Evolutionary conservation across 192 early-diverging fungal genomes (phyloP).

Genomic region (Gamsiella multidivaricata): DNA sequence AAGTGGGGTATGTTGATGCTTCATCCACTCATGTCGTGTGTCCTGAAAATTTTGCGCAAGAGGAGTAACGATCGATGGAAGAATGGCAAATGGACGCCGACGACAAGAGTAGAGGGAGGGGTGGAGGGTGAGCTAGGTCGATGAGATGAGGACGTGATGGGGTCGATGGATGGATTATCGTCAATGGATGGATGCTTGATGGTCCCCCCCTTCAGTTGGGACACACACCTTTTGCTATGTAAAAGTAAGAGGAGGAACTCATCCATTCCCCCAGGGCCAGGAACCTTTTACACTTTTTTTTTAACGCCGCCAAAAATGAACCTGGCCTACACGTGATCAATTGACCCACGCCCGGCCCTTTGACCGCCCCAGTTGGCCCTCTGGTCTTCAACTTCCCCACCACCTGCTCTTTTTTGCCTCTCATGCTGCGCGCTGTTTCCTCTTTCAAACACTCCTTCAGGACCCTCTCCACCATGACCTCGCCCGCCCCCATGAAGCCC

Average conservation of each 20-base stretch:
- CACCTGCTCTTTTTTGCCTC: slow-evolving; percentile 5
- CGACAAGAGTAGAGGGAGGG: not conserved
- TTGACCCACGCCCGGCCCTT: no score
- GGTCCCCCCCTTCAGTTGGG: not conserved
- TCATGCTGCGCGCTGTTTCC: slow-evolving; percentile 33
- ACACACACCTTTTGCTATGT: slow-evolving; percentile 4
- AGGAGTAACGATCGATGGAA: no score
- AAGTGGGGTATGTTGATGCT: not conserved
- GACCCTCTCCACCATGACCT: slow-evolving; percentile 32
- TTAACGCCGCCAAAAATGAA: not conserved
- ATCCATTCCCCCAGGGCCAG: not conserved
- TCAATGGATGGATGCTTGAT: not conserved
- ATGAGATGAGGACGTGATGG: slow-evolving; percentile 4
- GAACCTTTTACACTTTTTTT: not conserved
- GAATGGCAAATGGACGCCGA: not conserved
- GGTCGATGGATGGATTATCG: slow-evolving; percentile 1
- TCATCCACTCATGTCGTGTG: not conserved
- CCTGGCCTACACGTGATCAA: not conserved
- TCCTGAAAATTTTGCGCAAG: no score
- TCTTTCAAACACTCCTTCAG: slow-evolving; percentile 13
- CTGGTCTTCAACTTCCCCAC: no score
- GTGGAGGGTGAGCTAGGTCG: not conserved
- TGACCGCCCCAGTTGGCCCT: no score
- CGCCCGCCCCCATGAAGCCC: slow-evolving; percentile 18
- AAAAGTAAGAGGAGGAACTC: not conserved